Conservation (phyloP, 192 early-diverging fungal species). For the Mortierella alpina region DNA sequence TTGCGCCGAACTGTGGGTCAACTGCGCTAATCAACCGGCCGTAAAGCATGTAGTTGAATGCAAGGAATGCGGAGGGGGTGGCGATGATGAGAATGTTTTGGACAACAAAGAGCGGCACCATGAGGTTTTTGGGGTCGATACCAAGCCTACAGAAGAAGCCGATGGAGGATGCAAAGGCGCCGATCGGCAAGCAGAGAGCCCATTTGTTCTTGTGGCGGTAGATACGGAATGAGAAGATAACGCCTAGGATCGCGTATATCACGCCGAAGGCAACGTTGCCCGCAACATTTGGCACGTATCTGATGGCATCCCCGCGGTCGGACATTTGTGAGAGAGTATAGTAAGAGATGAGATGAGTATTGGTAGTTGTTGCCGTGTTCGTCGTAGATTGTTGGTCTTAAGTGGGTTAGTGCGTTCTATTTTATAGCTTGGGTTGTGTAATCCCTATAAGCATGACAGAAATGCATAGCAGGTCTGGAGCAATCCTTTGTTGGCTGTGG, state of each 20-base stretch:
- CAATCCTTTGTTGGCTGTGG: too few relatives aligned
- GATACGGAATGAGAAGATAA: neutral
- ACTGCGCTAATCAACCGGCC: constrained; percentile 20
- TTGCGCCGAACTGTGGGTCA: constrained; percentile 17
- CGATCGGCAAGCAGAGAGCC: constrained; percentile 37
- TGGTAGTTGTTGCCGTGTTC: too few relatives aligned
- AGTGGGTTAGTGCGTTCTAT: too few relatives aligned
- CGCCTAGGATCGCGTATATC: constrained; percentile 2
- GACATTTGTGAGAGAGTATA: neutral
- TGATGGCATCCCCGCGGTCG: neutral
- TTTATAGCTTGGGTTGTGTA: too few relatives aligned
- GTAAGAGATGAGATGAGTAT: too few relatives aligned
- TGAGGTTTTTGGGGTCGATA: constrained; percentile 2
- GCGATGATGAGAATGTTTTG: constrained; percentile 13
- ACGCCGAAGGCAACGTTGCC: constrained; percentile 21
- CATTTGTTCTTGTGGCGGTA: constrained; percentile 14
- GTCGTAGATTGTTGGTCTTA: too few relatives aligned
- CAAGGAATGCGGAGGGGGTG: constrained; percentile 28
- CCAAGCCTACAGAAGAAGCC: constrained; percentile 15
- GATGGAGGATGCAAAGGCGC: constrained; percentile 14
- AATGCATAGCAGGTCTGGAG: too few relatives aligned
- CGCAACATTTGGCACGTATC: constrained; percentile 9
- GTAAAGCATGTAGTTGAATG: constrained; percentile 50
- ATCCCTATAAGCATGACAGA: too few relatives aligned
- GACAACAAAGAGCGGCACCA: neutral